A percentile compares a stretch with the other conserved stretches of the same genome.
Conservation (phyloP, 1,284 basidiomycete species). For the Ganoderma boninense region DNA sequence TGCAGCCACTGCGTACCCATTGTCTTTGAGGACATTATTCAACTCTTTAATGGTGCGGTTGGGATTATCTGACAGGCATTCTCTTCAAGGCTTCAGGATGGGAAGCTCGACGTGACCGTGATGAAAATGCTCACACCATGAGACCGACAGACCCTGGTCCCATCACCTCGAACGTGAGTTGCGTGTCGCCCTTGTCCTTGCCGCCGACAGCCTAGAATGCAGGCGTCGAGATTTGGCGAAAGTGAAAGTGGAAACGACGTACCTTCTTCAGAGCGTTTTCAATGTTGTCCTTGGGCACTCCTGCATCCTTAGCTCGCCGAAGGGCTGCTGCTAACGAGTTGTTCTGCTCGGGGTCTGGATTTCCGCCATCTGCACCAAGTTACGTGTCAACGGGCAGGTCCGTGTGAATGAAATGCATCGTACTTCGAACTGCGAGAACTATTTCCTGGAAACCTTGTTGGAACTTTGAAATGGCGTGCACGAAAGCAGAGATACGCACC, state of each 20-base stretch:
- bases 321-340: conserved; percentile 66
- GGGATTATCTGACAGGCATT: conserved; percentile 80
- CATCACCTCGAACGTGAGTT: conserved; percentile 77
- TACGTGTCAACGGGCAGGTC: background rate
- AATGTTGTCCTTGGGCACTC: conserved; percentile 83
- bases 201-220: conserved; percentile 55
- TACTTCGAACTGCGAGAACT: conserved; percentile 70
- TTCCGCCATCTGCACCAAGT: conserved; percentile 63
- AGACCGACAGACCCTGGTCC: conserved; percentile 75
- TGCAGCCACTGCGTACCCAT: conserved; percentile 58
- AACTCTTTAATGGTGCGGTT: conserved; percentile 75
- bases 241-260: conserved; percentile 21
- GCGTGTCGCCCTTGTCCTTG: conserved; percentile 59
- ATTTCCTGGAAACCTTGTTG: conserved; percentile 63
- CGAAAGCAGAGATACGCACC: conserved; percentile 49
- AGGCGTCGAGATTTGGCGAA: background rate
- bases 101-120: background rate
- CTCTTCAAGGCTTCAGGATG: conserved; percentile 54
- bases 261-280: conserved; percentile 77
- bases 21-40: conserved; percentile 64
- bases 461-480: conserved; percentile 17
- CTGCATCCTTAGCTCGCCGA: conserved; percentile 67
- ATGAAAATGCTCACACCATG: conserved; percentile 68
- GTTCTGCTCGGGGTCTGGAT: conserved; percentile 72
- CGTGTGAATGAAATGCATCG: conserved; percentile 33